Evolutionary conservation across 768 basidiomycete genomes (phyloP), one percentile per base, ranked within the genome.

Genomic region (Xerocomus spinulosus): DNA sequence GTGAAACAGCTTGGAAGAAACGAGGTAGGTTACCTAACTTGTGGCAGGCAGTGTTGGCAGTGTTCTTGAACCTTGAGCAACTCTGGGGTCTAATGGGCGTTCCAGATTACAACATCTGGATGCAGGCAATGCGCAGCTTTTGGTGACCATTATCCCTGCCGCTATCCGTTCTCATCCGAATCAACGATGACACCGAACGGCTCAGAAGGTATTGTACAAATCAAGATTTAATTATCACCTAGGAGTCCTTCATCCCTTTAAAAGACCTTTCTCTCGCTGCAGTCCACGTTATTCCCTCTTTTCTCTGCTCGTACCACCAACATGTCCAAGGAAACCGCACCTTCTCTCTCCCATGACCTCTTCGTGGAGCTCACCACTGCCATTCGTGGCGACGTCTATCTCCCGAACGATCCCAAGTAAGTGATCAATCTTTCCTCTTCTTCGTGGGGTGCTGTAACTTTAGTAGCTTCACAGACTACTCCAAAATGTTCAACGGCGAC

Each of bases 401-500:
- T 72, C 51, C 68, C 73, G 28, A 63, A 65, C 26, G 71, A 78
- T 48, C 50, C 70, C 17, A 69, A 68, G 78, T 78, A 58, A 45
- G 59, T 53, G 14, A 17, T 17, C 23, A 9, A 37, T 33, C 44
- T 18, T 36, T 9, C 24, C 23, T 32, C 30, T 25, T 45, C 39
- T 33, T 32, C n/a, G n/a, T n/a, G n/a, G n/a, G n/a, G n/a, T 25
- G 34, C 39, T 40, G 10, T 35, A 51, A 29, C 39, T 40, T 49
- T 28, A 9, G 20, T 29, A 69, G 67, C 42, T 69, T 67, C 39
- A 29, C 32, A 34, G 52, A 66, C 15, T 60, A 59, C 30, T 58
- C 68, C 5, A 74, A 64, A 28, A 75, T 90, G 46, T 92, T 91
- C 74, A 92, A 92, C 54, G 89, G 87, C 5, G 86, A 86, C 46